These are phyloP conservation scores for Hanseniaspora occidentalis DNA, from an alignment of 805 yeast species.

Conservation along the genomic window DNA sequence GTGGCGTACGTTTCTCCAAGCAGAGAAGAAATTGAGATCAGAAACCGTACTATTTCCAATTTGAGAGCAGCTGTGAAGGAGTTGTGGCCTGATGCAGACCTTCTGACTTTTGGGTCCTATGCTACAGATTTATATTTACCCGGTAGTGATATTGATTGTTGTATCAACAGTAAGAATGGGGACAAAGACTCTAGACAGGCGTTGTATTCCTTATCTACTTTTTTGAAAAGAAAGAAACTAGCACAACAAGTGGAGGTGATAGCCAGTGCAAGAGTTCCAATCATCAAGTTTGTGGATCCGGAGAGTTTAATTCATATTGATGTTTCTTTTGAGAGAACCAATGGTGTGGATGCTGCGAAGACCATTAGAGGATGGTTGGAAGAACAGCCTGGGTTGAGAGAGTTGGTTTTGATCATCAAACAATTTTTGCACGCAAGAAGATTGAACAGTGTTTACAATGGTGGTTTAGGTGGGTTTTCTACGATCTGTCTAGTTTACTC, in stretches of 20 bases:
- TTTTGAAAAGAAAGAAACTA: constrained; percentile 44
- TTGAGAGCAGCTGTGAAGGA: constrained; percentile 39
- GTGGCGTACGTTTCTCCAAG: constrained; percentile 80
- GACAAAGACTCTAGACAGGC: constrained; percentile 49
- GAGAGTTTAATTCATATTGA: constrained; percentile 64
- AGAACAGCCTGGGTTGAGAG: constrained; percentile 67
- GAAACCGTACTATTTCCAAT: constrained; percentile 53
- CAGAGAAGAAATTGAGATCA: constrained; percentile 48
- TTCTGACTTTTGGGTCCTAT: constrained; percentile 84
- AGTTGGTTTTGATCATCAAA: constrained; percentile 69
- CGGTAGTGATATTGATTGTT: constrained; percentile 93
- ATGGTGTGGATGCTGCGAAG: constrained; percentile 74
- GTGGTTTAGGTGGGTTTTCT: constrained; percentile 91
- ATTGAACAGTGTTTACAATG: constrained; percentile 77
- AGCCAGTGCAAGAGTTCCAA: constrained; percentile 87
- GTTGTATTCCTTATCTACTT: constrained; percentile 61
- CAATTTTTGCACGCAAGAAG: constrained; percentile 71
- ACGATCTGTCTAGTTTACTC: constrained; percentile 79
- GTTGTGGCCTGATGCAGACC: constrained; percentile 69
- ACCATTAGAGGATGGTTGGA: constrained; percentile 64
- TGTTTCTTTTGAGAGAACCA: constrained; percentile 74
- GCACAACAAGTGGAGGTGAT: constrained; percentile 74
- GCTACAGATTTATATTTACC: constrained; percentile 91
- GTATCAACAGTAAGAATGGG: constrained; percentile 51
- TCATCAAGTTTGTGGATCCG: constrained; percentile 78